These are phyloP conservation scores for Adansonia madagascariensis DNA, from an alignment of 441 rosid species.

Conservation along the genomic window DNA sequence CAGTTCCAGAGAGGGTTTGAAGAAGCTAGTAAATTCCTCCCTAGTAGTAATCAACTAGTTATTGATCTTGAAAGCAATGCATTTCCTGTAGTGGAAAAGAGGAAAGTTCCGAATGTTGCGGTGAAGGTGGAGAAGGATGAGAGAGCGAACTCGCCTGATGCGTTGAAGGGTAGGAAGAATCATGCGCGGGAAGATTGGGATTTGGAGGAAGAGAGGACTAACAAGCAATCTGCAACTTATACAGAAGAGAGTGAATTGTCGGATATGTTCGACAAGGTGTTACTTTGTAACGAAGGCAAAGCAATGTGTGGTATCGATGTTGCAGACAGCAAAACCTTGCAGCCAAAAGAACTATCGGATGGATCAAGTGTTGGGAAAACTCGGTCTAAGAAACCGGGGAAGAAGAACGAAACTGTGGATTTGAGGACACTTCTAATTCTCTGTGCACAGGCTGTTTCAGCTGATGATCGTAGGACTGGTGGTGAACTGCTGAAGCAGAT, in stretches of 20 bases:
- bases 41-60: conserved; percentile 36
- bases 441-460: conserved; percentile 71
- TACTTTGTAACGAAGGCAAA: conserved; percentile 41
- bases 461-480: conserved; percentile 61
- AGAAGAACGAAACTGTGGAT: conserved; percentile 65
- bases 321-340: conserved; percentile 23
- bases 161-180: conserved; percentile 52
- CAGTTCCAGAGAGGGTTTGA: conserved; percentile 58
- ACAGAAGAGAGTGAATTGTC: conserved; percentile 52
- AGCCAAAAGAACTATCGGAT: conserved; percentile 27
- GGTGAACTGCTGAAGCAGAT: conserved; percentile 61
- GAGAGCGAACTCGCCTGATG: conserved; percentile 26
- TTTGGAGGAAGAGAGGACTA: conserved; percentile 54
- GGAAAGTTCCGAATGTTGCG: conserved; percentile 6
- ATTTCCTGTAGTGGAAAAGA: neutral
- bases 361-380: conserved; percentile 39
- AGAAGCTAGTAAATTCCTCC: conserved; percentile 64
- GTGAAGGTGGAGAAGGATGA: conserved; percentile 39
- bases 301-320: conserved; percentile 21
- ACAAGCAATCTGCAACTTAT: conserved; percentile 56
- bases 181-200: conserved; percentile 49
- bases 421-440: conserved; percentile 60
- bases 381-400: conserved; percentile 36
- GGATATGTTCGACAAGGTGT: conserved; percentile 49
- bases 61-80: conserved; percentile 28